Conservation (phyloP, 2,329 filamentous ascomycete species). For the Aspergillus neotritici region DNA sequence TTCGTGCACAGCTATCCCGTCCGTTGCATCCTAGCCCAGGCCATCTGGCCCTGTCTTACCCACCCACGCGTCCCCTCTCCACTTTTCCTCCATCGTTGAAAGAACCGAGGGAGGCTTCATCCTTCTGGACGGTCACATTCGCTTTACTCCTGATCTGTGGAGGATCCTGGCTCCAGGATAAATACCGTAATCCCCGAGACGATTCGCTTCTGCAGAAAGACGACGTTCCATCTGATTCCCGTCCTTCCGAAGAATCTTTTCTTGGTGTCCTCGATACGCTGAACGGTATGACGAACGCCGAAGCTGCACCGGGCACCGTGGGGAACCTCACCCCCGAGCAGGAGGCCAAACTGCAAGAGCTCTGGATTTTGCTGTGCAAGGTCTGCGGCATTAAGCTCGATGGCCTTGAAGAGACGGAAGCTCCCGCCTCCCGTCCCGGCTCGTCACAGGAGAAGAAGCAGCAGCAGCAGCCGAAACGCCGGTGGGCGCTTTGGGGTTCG, state of each 20-base stretch:
- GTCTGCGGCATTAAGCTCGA: constrained; percentile 59
- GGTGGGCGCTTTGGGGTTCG: constrained; percentile 61
- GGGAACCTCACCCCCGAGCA: constrained; percentile 87
- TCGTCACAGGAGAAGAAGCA: constrained; percentile 50
- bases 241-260: constrained; percentile 19
- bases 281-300: constrained; percentile 27
- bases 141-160: constrained; percentile 29
- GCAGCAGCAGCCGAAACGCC: constrained; percentile 59
- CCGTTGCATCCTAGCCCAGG: constrained; percentile 15
- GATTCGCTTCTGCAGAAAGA: constrained; percentile 5
- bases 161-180: constrained; percentile 31
- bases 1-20: constrained; percentile 19
- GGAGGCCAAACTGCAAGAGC: constrained; percentile 77
- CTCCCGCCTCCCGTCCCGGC: constrained; percentile 18
- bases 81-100: constrained; percentile 17
- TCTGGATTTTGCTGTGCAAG: constrained; percentile 73
- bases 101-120: constrained; percentile 32
- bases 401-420: constrained; percentile 20
- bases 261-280: constrained; percentile 34
- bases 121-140: constrained; percentile 34
- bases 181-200: constrained; percentile 20
- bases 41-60: constrained; percentile 18
- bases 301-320: constrained; percentile 56
- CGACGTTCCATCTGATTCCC: constrained; percentile 5
- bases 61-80: constrained; percentile 23